These are phyloP conservation scores for Hemisphaericaspora xylanilytica DNA, from an alignment of 1,139 yeast species.

Conservation along the genomic window DNA sequence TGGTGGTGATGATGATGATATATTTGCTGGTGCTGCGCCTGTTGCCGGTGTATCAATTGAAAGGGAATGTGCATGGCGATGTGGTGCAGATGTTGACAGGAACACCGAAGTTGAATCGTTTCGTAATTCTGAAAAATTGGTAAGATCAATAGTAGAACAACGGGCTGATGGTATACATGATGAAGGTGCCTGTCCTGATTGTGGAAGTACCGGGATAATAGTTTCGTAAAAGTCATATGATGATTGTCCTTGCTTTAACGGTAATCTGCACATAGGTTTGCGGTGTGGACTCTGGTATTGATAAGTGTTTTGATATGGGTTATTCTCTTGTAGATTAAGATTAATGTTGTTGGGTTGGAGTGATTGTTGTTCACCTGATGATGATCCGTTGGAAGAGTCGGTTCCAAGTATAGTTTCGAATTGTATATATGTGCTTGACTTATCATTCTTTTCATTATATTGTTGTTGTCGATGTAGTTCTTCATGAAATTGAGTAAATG, in stretches of 20 bases:
- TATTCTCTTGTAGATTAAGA: too few relatives aligned
- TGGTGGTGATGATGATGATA: too few relatives aligned
- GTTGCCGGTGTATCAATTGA: constrained; percentile 1
- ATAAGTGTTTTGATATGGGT: constrained; percentile 4
- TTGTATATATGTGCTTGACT: constrained; percentile 1
- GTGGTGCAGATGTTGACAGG: background rate
- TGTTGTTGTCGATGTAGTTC: constrained; percentile 26
- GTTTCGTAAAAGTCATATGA: constrained; percentile 45
- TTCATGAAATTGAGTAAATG: constrained; percentile 38
- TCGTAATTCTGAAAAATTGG: constrained; percentile 3
- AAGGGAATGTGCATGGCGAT: background rate
- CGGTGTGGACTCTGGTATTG: constrained; percentile 9
- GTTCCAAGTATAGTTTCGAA: constrained; percentile 1
- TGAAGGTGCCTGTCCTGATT: background rate
- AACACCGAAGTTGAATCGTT: constrained; percentile 5
- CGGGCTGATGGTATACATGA: constrained; percentile 1
- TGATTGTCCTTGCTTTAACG: constrained; percentile 21
- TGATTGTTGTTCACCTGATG: constrained; percentile 6
- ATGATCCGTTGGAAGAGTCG: constrained; percentile 7
- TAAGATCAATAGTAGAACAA: constrained; percentile 7
- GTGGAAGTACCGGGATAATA: constrained; percentile 40
- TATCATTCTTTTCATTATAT: constrained; percentile 14
- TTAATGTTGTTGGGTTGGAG: constrained; percentile 1
- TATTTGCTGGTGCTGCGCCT: constrained; percentile 2
- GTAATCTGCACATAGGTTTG: too few relatives aligned